Base-by-base conservation (phyloP, 108 stramenopile genomes). In the Cyclotella kingstonii region DNA sequence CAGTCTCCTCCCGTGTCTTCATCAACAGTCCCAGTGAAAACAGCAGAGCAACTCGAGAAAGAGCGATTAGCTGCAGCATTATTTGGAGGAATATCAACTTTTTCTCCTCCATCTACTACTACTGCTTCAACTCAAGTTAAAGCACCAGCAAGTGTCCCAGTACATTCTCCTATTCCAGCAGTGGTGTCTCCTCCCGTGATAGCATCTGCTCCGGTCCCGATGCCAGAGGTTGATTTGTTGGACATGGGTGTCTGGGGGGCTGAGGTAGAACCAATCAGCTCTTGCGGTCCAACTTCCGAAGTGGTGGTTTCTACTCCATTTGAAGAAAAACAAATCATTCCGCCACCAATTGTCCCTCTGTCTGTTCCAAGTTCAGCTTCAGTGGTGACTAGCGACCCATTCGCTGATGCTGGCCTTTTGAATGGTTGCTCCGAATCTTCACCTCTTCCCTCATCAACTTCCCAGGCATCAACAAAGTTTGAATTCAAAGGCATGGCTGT, bases 1-100 rank as follows among this genome's bases (percentile, higher is more conserved):
- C n/a, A 41, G 12, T 63, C 77, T 11, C 44, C 78, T 40, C 68
- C 86, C 30, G 40, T 86, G 12, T 72, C 85, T 22, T 58, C 76
- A 7, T 43, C 70, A 25, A 53, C 52, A 23, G 66, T 69, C n/a
- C 52, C 49, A 2, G 55, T 62, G 21, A 88, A 93, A 64, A 81
- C 91, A 15, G 74, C 77, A 6, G 93, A 92, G 58, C 91, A 92
- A 40, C 61, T 91, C 12, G 93, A 96, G 62, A 96, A 95, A 64
- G 95, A 98, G 78, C 79, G 86, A 48, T 85, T 93, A 89, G 97
- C 97, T 29, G 92, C 95, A 26, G 90, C 89, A 28, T 82, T 98
- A 40, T 98, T 98, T 70, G 96, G 96, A 42, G 97, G 97, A 2
- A 78, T 90, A 31, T 87, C 85, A 31, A 83, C 81, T 12, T 80